phyloP scores from a whole-genome alignment of 495 filamentous ascomycete species.

The Annulohypoxylon stygium region DNA sequence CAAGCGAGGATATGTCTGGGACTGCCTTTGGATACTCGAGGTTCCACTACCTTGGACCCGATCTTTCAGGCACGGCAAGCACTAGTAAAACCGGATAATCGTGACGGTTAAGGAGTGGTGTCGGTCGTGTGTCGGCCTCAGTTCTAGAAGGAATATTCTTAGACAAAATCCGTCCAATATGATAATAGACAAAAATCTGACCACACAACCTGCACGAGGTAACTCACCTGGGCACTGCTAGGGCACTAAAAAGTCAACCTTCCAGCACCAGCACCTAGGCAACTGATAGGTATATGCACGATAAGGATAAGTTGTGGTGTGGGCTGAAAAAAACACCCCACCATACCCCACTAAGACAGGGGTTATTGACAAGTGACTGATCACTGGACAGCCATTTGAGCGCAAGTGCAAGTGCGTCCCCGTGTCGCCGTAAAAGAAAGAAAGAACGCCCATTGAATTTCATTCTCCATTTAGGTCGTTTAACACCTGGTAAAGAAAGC shows the following conservation, averaged over 20 bases:
- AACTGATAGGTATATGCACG: conserved; percentile 10
- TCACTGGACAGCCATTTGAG: conserved; percentile 23
- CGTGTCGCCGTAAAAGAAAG: conserved; percentile 7
- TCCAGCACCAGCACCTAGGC: not conserved
- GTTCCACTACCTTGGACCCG: conserved; percentile 42
- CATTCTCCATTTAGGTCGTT: not conserved
- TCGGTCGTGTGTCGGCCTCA: conserved; percentile 5
- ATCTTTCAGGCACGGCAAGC: conserved; percentile 37
- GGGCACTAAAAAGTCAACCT: not conserved
- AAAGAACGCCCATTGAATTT: not conserved
- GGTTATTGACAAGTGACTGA: conserved; percentile 19
- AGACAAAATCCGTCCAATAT: conserved; percentile 31
- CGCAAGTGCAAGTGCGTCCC: not conserved
- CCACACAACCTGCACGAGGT: conserved; percentile 9
- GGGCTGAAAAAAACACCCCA: conserved; percentile 20
- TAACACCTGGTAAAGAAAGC: not conserved
- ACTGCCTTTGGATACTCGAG: conserved; percentile 6
- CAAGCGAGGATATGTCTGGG: conserved; percentile 13
- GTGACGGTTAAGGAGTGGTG: conserved; percentile 21
- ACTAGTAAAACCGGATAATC: conserved; percentile 35
- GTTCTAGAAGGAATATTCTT: conserved; percentile 34
- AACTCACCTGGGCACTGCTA: not conserved
- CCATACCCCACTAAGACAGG: conserved; percentile 26
- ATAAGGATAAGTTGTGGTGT: conserved; percentile 39
- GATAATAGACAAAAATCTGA: conserved; percentile 21